Base-by-base conservation (phyloP, 1,139 yeast species). In the Zygosaccharomyces pseudobailii region DNA sequence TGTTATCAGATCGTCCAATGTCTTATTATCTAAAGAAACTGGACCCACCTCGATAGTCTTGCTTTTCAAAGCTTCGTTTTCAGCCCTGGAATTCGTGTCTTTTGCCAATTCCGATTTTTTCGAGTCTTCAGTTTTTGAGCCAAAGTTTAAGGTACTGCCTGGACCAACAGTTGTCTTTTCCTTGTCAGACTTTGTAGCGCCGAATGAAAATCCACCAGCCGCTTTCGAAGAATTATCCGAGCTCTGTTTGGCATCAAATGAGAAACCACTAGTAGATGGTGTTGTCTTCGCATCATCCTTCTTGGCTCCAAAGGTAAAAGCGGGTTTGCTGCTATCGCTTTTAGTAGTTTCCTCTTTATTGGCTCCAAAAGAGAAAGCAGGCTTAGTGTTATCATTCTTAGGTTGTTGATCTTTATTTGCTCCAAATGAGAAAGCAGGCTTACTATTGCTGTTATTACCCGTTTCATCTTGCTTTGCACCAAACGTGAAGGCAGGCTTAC, bases 1-100 rank as follows among this genome's bases (percentile, higher is more conserved):
- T 28, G 89, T 79, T 44, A 94, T 86, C 54, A 92, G 76, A 64
- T 92, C 98, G 60, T 92, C 98, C 64, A 94, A 73, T 1, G 96
- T 88, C 64, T 88, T 88, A 69, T 92, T 92, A 58, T 87, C 89
- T 43, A 94, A 76, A 7, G 95, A 84, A 3, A 88, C 79, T 24
- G 89, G 86, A 44, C 79, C 75, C 13, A 88, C 83, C 55, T 79
- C 81, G 22, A 82, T 74, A 42, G 75, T 58, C 71, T 77, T 60
- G 55, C 70, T 40, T 3, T 63, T 55, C 10, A 68, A 51, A 2
- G 66, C 50, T 21, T 58, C 56, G 6, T 59, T 44, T 13, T 58
- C 46, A 3, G 55, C 38, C 10, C 50, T 45, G 6, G 51, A 28
- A 5, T 44, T 23, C 56, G 52, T 44, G 22, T 58, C 64, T 41